Evolutionary conservation across 1,139 yeast genomes (phyloP).

Genomic region (Saccharomyces pastorianus): DNA sequence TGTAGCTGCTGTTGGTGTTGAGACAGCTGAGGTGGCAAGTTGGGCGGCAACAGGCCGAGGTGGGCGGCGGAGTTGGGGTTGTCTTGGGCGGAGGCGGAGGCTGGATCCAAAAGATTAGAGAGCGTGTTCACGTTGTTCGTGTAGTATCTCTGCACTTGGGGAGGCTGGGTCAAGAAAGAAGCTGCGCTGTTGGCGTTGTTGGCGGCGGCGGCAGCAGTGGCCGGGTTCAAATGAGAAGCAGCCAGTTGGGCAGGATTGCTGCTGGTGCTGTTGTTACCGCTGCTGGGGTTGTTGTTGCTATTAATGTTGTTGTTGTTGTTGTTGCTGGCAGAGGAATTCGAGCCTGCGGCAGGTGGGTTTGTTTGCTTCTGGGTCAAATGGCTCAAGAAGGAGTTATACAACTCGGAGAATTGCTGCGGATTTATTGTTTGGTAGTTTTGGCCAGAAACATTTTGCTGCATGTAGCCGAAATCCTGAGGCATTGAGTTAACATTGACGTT

Average conservation of each 20-base stretch:
- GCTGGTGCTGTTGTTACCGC: background rate
- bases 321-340: constrained; percentile 2
- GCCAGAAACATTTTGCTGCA: constrained; percentile 10
- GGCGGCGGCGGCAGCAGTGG: constrained; percentile 14
- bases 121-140: constrained; percentile 2
- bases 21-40: constrained; percentile 10
- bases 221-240: constrained; percentile 16
- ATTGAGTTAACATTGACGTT: constrained; percentile 5
- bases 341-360: constrained; percentile 10
- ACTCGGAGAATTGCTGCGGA: constrained; percentile 25
- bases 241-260: constrained; percentile 7
- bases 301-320: background rate
- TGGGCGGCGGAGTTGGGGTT: constrained; percentile 3
- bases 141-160: constrained; percentile 4
- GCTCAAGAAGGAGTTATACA: constrained; percentile 25
- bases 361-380: constrained; percentile 25
- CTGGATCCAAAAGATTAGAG: constrained; percentile 2
- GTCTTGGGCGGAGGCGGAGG: constrained; percentile 8
- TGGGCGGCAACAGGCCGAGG: background rate
- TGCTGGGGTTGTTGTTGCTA: background rate
- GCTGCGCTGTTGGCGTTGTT: constrained; percentile 5
- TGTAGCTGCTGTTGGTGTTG: constrained; percentile 9
- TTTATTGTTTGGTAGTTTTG: constrained; percentile 13
- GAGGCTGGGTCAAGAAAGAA: constrained; percentile 2
- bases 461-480: constrained; percentile 17